Base-by-base conservation (phyloP, 2,329 filamentous ascomycete species). In the Sclerotiophoma versabilis region DNA sequence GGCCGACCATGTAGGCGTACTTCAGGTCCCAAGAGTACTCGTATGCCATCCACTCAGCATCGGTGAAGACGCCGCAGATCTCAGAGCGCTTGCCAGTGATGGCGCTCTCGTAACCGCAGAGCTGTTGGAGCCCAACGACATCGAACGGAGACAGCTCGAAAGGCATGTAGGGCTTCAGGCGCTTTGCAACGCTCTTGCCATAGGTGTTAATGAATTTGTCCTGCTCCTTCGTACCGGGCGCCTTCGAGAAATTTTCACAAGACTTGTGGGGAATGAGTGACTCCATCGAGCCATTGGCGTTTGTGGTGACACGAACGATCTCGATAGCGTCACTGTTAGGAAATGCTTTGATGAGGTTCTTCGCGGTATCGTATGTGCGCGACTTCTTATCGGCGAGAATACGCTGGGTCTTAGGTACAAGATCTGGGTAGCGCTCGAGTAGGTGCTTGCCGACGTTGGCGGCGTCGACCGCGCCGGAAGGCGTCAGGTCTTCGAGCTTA, bases 1-100 rank as follows among this genome's bases (percentile, higher is more conserved):
- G 88, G 8, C 87, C 87, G 5, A 81, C 75, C 73, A 88, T 89
- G 71, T 86, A 84, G 58, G 84, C 83, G 66, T 87, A 87, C 61
- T 81, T 80, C 46, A 87, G 71, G 53, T 87, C 85, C 62, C 84
- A 84, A 0, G 82, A 77, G 63, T 87, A 87, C 68, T 87, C 85
- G 74, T 85, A 87, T 1, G 79, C 78, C 41, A 87, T 83, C 85
- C 85, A 87, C 61, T 87, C 85, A 49, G 84, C 79, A 0, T 85
- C 80, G 0, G 79, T 77, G 66, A 88, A 87, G n/a, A 86, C 76
- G 20, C 78, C 76, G 0, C 68, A 84, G 75, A 63, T 83, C 76
- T 73, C 84, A 84, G 69, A 87, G 84, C 14, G 81, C 49, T 77
- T 80, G 3, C 85, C 85, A 0, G 79, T 80, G 54, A 87, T 86